Percentiles rank a stretch among this genome's conserved stretches.
Conservation (phyloP, 805 yeast genomes). For the Cyberlindnera maclurae region DNA sequence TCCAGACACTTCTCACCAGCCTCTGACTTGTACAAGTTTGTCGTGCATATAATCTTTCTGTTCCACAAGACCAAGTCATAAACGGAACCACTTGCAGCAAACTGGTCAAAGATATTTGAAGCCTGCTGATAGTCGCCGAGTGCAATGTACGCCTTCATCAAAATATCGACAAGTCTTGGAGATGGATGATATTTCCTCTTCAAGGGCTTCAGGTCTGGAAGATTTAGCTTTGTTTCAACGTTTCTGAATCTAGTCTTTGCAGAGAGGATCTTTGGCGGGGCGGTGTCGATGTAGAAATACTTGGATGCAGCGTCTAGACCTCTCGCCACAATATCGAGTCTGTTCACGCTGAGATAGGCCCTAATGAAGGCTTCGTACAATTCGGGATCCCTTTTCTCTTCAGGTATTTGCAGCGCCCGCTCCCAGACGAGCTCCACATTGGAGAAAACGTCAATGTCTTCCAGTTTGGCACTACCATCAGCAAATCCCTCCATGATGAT, state of each 20-base stretch:
- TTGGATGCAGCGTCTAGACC: slow-evolving; percentile 15
- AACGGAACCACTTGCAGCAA: neutral
- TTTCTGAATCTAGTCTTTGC: slow-evolving; percentile 1
- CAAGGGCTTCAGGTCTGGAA: slow-evolving; percentile 6
- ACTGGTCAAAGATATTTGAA: slow-evolving; percentile 5
- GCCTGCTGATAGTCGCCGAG: slow-evolving; percentile 14
- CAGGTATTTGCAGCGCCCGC: slow-evolving; percentile 9
- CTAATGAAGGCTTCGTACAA: slow-evolving; percentile 15
- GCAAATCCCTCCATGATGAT: slow-evolving; percentile 13
- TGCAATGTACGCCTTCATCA: slow-evolving; percentile 14
- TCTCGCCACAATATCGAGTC: slow-evolving; percentile 11
- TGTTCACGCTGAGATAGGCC: slow-evolving; percentile 12
- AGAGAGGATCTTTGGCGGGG: slow-evolving; percentile 2
- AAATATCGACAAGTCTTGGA: slow-evolving; percentile 13
- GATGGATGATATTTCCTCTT: slow-evolving; percentile 15
- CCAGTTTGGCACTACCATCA: neutral
- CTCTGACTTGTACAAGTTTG: slow-evolving; percentile 4
- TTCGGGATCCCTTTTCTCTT: slow-evolving; percentile 9
- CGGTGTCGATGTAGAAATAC: slow-evolving; percentile 14
- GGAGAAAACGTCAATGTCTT: neutral
- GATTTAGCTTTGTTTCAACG: neutral
- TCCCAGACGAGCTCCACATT: slow-evolving; percentile 12
- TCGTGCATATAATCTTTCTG: slow-evolving; percentile 4
- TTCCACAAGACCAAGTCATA: slow-evolving; percentile 12
- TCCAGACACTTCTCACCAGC: slow-evolving; percentile 14